A percentile compares a stretch with the other conserved stretches of the same genome.
Conservation (phyloP, 495 filamentous ascomycete species). For the Daldinia caldariorum region DNA sequence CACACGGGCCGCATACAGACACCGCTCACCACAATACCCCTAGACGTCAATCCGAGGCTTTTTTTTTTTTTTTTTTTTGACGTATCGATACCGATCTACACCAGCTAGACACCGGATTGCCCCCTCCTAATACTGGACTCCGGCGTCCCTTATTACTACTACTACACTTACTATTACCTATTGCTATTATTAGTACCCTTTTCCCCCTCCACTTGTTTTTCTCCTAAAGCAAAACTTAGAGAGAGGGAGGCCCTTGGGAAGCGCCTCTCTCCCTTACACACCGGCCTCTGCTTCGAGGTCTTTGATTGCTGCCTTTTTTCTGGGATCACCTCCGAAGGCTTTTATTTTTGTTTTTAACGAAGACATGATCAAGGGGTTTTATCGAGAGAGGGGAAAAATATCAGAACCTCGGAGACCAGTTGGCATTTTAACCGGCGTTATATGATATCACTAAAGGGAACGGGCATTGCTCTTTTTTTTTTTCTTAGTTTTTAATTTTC, state of each 20-base stretch:
- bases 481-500: conserved; percentile 7
- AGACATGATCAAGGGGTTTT: conserved; percentile 43
- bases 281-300: conserved; percentile 41
- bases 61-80: conserved; percentile 13
- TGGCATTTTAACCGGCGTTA: conserved; percentile 44
- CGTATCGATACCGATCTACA: conserved; percentile 20
- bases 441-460: conserved; percentile 42
- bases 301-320: conserved; percentile 34
- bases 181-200: neutral
- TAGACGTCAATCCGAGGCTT: conserved; percentile 11
- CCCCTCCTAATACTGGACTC: conserved; percentile 9
- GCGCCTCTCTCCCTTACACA: neutral
- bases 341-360: conserved; percentile 25
- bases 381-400: conserved; percentile 29
- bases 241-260: neutral
- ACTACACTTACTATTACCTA: too few species aligned
- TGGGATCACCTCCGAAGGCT: conserved; percentile 20
- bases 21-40: neutral
- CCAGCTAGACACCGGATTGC: conserved; percentile 18
- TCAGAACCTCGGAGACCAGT: conserved; percentile 41
- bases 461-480: conserved; percentile 10
- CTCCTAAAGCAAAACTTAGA: neutral
- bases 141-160: neutral
- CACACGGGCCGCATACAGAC: conserved; percentile 15
- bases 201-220: conserved; percentile 2